phyloP scores from a whole-genome alignment of 2,329 filamentous ascomycete species.

The Colletotrichum echinochloae region DNA sequence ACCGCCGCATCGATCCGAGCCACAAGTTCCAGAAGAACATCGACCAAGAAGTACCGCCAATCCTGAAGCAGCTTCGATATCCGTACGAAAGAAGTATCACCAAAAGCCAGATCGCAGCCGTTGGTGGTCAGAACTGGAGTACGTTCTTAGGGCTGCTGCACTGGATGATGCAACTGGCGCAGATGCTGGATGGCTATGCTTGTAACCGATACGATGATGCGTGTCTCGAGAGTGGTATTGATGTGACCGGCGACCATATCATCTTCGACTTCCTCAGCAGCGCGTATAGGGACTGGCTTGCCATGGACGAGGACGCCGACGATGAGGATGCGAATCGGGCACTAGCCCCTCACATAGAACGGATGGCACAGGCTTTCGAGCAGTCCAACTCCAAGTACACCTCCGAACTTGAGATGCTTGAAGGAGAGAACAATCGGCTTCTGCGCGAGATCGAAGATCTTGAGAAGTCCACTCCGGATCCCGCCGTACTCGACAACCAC shows the following conservation, averaged over 20 bases:
- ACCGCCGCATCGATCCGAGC: slow-evolving; percentile 93
- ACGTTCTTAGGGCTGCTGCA: slow-evolving; percentile 93
- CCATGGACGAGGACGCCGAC: slow-evolving; percentile 88
- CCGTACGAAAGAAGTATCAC: slow-evolving; percentile 96
- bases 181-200: slow-evolving; percentile 90
- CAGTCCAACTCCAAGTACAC: slow-evolving; percentile 85
- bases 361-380: slow-evolving; percentile 91
- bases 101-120: slow-evolving; percentile 94
- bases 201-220: slow-evolving; percentile 88
- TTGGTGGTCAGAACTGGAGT: slow-evolving; percentile 97
- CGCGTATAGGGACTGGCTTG: slow-evolving; percentile 93
- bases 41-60: slow-evolving; percentile 91
- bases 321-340: slow-evolving; percentile 86
- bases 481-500: slow-evolving; percentile 85
- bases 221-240: slow-evolving; percentile 87
- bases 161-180: slow-evolving; percentile 98
- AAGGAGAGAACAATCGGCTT: slow-evolving; percentile 85
- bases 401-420: slow-evolving; percentile 85
- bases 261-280: slow-evolving; percentile 92
- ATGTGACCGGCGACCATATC: slow-evolving; percentile 90
- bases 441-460: slow-evolving; percentile 90
- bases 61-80: slow-evolving; percentile 93
- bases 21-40: slow-evolving; percentile 95
- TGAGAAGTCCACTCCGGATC: slow-evolving; percentile 86
- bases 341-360: slow-evolving; percentile 84